These are phyloP conservation scores for Colletotrichum higginsianum DNA, from an alignment of 2,329 filamentous ascomycete species.

Conservation along the genomic window DNA sequence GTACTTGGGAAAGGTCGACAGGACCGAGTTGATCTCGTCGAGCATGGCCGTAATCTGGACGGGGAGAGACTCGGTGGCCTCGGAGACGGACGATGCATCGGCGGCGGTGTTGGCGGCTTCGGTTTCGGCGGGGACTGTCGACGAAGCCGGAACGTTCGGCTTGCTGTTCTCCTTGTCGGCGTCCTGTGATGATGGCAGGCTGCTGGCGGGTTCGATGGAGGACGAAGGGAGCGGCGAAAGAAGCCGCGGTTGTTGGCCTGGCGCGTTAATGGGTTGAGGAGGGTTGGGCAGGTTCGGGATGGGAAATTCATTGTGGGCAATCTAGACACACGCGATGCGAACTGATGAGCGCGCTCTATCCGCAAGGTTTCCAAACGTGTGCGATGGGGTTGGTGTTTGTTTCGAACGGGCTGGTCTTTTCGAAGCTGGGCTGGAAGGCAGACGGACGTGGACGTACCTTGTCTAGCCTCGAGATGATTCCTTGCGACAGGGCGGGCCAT, in stretches of 20 bases:
- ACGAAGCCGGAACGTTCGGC: constrained; percentile 48
- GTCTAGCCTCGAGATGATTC: constrained; percentile 78
- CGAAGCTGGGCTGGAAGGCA: background rate
- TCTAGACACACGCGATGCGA: constrained; percentile 64
- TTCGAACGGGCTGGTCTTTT: background rate
- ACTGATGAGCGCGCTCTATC: constrained; percentile 31
- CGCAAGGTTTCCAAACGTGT: constrained; percentile 50
- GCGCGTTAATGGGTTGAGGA: constrained; percentile 55
- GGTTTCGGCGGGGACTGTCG: constrained; percentile 52
- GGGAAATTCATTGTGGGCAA: constrained; percentile 81
- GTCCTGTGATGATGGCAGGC: constrained; percentile 65
- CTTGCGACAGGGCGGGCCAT: constrained; percentile 78
- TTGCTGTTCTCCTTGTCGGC: constrained; percentile 79
- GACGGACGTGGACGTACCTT: constrained; percentile 56
- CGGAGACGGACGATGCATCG: constrained; percentile 47
- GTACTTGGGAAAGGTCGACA: constrained; percentile 78
- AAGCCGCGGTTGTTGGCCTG: constrained; percentile 57
- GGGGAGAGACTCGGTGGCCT: constrained; percentile 68
- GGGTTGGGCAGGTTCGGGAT: constrained; percentile 72
- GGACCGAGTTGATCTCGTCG: constrained; percentile 70
- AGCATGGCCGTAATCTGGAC: constrained; percentile 75
- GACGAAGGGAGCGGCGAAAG: constrained; percentile 63
- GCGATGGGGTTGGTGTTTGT: constrained; percentile 51
- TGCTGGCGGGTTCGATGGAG: constrained; percentile 52
- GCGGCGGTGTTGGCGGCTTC: constrained; percentile 52